Conservation (phyloP, 148 eudicot species). For the Vaccinium myrtillus region DNA sequence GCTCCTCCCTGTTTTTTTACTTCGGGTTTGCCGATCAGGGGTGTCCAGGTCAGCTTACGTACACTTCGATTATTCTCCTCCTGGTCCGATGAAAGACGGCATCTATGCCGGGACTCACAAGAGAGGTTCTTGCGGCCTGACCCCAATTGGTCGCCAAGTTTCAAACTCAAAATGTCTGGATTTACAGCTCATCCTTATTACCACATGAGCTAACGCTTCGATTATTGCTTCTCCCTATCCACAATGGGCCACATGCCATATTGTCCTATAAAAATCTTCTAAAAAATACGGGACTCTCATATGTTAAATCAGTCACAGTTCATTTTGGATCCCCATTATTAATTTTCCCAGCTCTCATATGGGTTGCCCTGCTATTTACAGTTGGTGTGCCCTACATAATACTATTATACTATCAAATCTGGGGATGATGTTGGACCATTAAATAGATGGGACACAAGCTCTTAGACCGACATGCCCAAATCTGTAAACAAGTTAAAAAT, state of each 20-base stretch:
- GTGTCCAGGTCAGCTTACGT: no score
- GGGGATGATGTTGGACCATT: not conserved
- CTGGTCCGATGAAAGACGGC: no score
- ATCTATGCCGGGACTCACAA: no score
- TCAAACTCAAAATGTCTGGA: no score
- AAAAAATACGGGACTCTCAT: not conserved
- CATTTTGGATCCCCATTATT: not conserved
- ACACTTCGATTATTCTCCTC: no score
- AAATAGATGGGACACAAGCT: constrained; percentile 1
- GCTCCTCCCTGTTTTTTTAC: no score
- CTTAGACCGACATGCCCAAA: not conserved
- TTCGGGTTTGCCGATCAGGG: no score
- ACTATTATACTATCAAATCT: not conserved
- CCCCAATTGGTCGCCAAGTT: no score
- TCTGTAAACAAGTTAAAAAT: not conserved
- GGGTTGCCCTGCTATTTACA: constrained; percentile 1
- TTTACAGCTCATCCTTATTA: no score
- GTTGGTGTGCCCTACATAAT: not conserved
- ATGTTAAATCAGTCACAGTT: not conserved
- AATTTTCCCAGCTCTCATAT: not conserved
- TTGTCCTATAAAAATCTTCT: not conserved
- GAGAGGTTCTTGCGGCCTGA: no score
- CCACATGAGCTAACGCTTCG: not conserved
- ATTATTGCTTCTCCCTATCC: not conserved
- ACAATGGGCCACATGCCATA: not conserved